phyloP scores from a whole-genome alignment of 139 green algal species.

The Picochlorum costavermella region DNA sequence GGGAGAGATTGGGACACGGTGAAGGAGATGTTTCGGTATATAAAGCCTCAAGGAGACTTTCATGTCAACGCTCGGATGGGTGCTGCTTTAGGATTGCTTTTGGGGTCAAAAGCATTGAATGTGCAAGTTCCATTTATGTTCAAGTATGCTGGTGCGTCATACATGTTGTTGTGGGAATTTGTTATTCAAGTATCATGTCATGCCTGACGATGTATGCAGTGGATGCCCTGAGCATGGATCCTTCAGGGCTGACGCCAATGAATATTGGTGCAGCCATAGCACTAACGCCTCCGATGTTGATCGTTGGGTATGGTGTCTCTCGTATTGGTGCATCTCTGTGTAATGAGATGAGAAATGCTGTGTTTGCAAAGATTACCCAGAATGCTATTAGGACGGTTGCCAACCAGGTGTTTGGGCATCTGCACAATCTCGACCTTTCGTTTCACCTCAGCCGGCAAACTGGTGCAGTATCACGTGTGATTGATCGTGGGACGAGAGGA shows the following conservation, averaged over 20 bases:
- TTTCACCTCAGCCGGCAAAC: slow-evolving; percentile 89
- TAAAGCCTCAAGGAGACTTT: not conserved
- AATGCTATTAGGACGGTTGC: slow-evolving; percentile 61
- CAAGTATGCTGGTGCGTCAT: slow-evolving; percentile 59
- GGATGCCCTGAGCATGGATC: slow-evolving; percentile 59
- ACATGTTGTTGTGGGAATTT: not conserved
- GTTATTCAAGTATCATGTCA: not conserved
- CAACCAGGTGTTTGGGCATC: slow-evolving; percentile 73
- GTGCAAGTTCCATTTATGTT: slow-evolving; percentile 87
- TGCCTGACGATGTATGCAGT: slow-evolving; percentile 20
- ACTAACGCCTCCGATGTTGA: slow-evolving; percentile 55
- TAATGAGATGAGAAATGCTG: slow-evolving; percentile 77
- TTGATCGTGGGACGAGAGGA: slow-evolving; percentile 86
- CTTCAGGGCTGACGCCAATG: slow-evolving; percentile 24
- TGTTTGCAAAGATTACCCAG: slow-evolving; percentile 81
- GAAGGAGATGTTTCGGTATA: slow-evolving; percentile 3
- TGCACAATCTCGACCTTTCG: slow-evolving; percentile 78
- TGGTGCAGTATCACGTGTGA: slow-evolving; percentile 70
- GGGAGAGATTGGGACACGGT: not conserved
- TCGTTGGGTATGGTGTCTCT: slow-evolving; percentile 70
- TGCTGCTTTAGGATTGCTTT: slow-evolving; percentile 50
- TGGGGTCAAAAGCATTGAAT: slow-evolving; percentile 33
- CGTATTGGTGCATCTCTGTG: slow-evolving; percentile 52
- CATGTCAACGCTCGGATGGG: slow-evolving; percentile 57
- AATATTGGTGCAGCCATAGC: slow-evolving; percentile 26